Percentiles rank a stretch among this genome's conserved stretches.
Conservation (phyloP, 2,329 filamentous ascomycete genomes). For the Aspergillus quadrilineatus region DNA sequence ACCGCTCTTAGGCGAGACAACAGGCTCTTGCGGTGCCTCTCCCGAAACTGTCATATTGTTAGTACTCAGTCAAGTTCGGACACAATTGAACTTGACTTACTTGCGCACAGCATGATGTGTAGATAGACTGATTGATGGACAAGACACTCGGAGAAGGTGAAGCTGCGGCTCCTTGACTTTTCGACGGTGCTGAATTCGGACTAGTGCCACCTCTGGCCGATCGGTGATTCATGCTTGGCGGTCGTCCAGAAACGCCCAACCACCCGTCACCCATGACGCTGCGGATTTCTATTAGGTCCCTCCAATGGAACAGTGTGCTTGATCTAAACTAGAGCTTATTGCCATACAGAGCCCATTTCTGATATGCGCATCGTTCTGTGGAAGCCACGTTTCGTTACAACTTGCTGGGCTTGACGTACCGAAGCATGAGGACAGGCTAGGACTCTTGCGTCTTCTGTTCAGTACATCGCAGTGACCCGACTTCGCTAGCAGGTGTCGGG, state of each 20-base stretch:
- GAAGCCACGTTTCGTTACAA: background rate
- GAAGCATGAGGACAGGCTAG: conserved; percentile 1
- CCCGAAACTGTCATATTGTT: conserved; percentile 70
- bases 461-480: background rate
- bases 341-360: background rate
- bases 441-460: background rate
- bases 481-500: background rate
- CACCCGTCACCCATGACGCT: background rate
- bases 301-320: background rate
- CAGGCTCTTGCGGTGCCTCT: conserved; percentile 90
- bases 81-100: conserved; percentile 48
- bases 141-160: conserved; percentile 29
- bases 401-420: background rate
- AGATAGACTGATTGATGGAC: conserved; percentile 21
- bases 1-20: conserved; percentile 94
- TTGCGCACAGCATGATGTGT: conserved; percentile 61
- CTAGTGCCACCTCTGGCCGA: conserved; percentile 29
- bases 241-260: background rate
- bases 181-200: conserved; percentile 33
- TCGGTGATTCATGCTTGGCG: conserved; percentile 26
- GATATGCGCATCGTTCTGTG: background rate
- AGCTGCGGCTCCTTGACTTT: conserved; percentile 39
- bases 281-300: background rate
- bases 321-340: background rate
- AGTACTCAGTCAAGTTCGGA: conserved; percentile 12